A percentile compares a stretch with the other conserved stretches of the same genome.
These are phyloP conservation scores for Sclerotinia borealis DNA, from an alignment of 2,329 filamentous ascomycete species.

Conservation along the genomic window DNA sequence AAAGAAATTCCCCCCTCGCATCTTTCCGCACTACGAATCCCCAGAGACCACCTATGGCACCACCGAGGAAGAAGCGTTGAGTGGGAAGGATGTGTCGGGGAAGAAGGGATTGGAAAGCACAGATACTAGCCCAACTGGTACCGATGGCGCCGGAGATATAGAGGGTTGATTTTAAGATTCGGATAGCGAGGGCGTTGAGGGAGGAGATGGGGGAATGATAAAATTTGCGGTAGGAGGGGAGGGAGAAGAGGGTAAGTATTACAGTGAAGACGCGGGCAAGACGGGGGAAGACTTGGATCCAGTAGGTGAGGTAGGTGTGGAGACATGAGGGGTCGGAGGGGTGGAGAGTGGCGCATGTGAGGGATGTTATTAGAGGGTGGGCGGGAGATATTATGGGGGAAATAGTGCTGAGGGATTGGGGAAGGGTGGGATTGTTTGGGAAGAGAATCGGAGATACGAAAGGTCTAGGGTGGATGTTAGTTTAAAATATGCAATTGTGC, in stretches of 20 bases:
- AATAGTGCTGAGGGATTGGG: conserved; percentile 59
- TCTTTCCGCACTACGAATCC: conserved; percentile 65
- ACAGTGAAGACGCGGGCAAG: conserved; percentile 73
- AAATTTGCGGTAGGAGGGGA: conserved; percentile 61
- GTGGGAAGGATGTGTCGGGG: conserved; percentile 70
- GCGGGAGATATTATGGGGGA: conserved; percentile 75
- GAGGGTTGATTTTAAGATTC: conserved; percentile 66
- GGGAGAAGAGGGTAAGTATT: conserved; percentile 60
- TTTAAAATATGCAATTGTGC: conserved; percentile 9
- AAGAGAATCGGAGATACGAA: conserved; percentile 85
- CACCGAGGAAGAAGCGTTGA: conserved; percentile 84
- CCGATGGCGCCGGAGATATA: conserved; percentile 81
- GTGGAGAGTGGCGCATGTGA: conserved; percentile 87
- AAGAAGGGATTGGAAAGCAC: conserved; percentile 76
- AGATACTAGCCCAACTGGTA: conserved; percentile 82
- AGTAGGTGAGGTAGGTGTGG: conserved; percentile 81
- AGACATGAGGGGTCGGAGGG: conserved; percentile 82
- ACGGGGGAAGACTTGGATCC: conserved; percentile 74
- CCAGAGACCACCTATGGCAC: conserved; percentile 80
- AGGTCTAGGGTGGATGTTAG: conserved; percentile 41
- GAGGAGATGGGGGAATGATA: conserved; percentile 63
- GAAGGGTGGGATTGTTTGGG: conserved; percentile 62
- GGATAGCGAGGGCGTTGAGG: conserved; percentile 58
- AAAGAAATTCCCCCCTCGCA: conserved; percentile 67
- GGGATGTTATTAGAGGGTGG: conserved; percentile 76